Evolutionary conservation across 2,329 filamentous ascomycete species (phyloP).

Genomic region (Leptodontidium sp.): DNA sequence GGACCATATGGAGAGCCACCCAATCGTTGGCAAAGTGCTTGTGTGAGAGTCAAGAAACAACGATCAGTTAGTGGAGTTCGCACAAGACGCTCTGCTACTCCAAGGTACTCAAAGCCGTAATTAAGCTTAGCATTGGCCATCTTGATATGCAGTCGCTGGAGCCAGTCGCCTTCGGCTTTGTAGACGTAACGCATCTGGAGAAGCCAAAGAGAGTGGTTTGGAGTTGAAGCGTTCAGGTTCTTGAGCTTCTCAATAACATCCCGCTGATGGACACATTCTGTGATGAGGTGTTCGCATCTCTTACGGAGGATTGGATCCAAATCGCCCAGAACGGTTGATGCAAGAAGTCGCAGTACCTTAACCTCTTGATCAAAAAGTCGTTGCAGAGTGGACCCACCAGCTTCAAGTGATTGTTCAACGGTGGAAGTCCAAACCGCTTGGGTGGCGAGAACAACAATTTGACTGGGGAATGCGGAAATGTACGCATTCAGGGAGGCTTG

Average conservation of each 20-base stretch:
- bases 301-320: slow-evolving; percentile 87
- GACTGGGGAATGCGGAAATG: slow-evolving; percentile 84
- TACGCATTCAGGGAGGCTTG: slow-evolving; percentile 77
- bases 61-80: slow-evolving; percentile 96
- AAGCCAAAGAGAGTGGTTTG: slow-evolving; percentile 90
- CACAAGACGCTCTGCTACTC: slow-evolving; percentile 94
- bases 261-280: slow-evolving; percentile 97
- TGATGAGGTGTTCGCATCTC: slow-evolving; percentile 98
- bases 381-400: slow-evolving; percentile 74
- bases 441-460: slow-evolving; percentile 93
- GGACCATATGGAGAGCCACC: slow-evolving; percentile 97
- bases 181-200: slow-evolving; percentile 98
- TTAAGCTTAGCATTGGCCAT: slow-evolving; percentile 97
- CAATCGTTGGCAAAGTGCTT: slow-evolving; percentile 92
- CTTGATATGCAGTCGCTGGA: slow-evolving; percentile 85
- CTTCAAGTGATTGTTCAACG: slow-evolving; percentile 79
- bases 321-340: slow-evolving; percentile 88
- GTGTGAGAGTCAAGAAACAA: slow-evolving; percentile 97
- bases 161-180: slow-evolving; percentile 77
- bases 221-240: slow-evolving; percentile 74
- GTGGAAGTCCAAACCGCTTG: slow-evolving; percentile 93
- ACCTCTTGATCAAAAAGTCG: slow-evolving; percentile 83
- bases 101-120: slow-evolving; percentile 98
- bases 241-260: slow-evolving; percentile 91
- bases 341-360: slow-evolving; percentile 83